A percentile compares a stretch with the other conserved stretches of the same genome.
phyloP scores from a whole-genome alignment of 257 asterid species.

The Fraxinus pennsylvanica region DNA sequence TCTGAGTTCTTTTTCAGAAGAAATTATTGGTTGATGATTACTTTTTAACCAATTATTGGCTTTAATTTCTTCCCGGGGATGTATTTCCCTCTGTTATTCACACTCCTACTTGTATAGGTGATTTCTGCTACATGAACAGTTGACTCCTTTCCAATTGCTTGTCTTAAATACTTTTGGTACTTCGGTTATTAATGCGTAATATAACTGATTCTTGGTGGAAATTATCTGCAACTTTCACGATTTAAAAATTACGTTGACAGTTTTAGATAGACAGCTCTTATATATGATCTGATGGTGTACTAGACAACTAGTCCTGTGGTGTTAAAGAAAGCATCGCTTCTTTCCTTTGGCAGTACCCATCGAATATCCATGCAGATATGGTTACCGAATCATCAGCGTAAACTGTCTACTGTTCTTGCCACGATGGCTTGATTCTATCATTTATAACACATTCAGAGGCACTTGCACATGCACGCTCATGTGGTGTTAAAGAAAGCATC shows the following conservation, averaged over 20 bases:
- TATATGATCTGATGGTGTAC: not conserved
- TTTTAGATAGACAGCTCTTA: not conserved
- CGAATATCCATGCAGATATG: not conserved
- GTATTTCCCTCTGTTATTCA: not conserved
- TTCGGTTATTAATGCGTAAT: not conserved
- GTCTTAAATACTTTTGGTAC: not conserved
- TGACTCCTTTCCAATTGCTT: slow-evolving; percentile 13
- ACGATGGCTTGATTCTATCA: not conserved
- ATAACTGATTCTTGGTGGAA: slow-evolving; percentile 16
- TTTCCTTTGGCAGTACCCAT: not conserved
- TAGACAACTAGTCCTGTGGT: not conserved
- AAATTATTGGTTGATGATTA: not conserved
- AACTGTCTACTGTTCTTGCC: not conserved
- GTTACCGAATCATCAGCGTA: not conserved
- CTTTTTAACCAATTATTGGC: not conserved
- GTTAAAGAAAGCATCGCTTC: not conserved
- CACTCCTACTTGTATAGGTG: not conserved
- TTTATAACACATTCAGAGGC: not conserved
- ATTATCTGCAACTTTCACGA: not conserved
- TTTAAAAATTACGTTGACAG: too few relatives aligned
- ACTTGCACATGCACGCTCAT: not conserved
- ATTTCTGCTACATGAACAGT: not conserved
- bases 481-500: slow-evolving; percentile 1
- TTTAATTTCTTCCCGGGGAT: too few relatives aligned
- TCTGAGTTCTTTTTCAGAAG: not conserved